These are phyloP conservation scores for Petunia axillaris DNA, from an alignment of 257 asterid genomes.

Conservation along the genomic window DNA sequence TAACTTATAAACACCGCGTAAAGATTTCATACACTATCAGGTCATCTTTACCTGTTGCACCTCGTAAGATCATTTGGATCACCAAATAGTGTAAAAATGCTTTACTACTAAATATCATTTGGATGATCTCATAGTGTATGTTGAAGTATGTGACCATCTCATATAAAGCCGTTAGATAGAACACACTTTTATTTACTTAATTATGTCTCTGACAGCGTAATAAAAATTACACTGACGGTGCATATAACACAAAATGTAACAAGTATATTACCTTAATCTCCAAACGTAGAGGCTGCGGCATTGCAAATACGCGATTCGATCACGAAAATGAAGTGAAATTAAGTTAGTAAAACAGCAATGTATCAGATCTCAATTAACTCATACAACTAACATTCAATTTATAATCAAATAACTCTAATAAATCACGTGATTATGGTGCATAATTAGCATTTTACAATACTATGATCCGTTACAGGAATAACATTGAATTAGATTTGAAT, in stretches of 20 bases:
- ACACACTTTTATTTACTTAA: too few relatives aligned
- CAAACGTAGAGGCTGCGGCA: constrained; percentile 32
- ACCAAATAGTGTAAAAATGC: too few relatives aligned
- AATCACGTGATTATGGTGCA: background rate
- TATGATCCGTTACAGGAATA: background rate
- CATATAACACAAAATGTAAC: background rate
- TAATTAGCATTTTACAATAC: background rate
- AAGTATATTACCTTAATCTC: constrained; percentile 29
- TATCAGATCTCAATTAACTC: constrained; percentile 26
- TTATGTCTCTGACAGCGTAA: too few relatives aligned
- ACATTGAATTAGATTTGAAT: constrained; percentile 24
- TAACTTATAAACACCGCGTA: too few relatives aligned
- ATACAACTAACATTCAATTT: background rate
- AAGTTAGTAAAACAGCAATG: constrained; percentile 19
- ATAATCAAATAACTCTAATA: background rate
- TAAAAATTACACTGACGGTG: too few relatives aligned
- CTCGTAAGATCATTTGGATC: too few relatives aligned
- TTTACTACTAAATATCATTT: too few relatives aligned
- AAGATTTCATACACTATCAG: too few relatives aligned
- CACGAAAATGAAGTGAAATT: constrained; percentile 12
- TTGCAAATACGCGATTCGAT: background rate
- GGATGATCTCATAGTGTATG: background rate
- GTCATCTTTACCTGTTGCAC: too few relatives aligned
- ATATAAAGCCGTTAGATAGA: too few relatives aligned
- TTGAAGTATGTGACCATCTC: too few relatives aligned